Evolutionary conservation across 768 basidiomycete species (phyloP).

Genomic region (Podaxis carcinomalis): DNA sequence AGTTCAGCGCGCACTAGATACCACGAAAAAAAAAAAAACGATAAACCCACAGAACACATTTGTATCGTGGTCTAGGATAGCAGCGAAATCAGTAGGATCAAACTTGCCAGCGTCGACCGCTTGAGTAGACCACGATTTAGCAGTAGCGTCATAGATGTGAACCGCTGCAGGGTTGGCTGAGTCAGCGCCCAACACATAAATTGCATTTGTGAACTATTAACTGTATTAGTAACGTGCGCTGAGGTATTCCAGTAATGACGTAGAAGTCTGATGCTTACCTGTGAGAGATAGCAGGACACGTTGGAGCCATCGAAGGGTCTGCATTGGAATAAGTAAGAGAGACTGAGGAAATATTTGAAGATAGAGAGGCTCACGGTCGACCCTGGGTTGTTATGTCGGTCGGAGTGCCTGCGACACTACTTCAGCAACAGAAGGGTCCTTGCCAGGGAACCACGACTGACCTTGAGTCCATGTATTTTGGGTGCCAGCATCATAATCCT

Average conservation of each 20-base stretch:
- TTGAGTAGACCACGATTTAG: slow-evolving; percentile 79
- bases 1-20: not conserved
- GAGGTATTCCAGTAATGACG: not conserved
- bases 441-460: slow-evolving; percentile 23
- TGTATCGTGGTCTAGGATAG: slow-evolving; percentile 92
- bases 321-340: slow-evolving; percentile 7
- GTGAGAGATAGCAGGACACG: slow-evolving; percentile 70
- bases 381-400: slow-evolving; percentile 70
- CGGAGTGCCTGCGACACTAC: slow-evolving; percentile 37
- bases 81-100: slow-evolving; percentile 58
- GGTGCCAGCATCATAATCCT: slow-evolving; percentile 79
- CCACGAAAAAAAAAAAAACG: not conserved
- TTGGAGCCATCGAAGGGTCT: slow-evolving; percentile 64
- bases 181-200: slow-evolving; percentile 84
- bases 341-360: not conserved
- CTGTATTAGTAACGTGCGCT: not conserved
- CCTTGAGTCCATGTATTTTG: slow-evolving; percentile 62
- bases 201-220: slow-evolving; percentile 71
- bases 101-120: slow-evolving; percentile 46
- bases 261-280: slow-evolving; percentile 32
- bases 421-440: slow-evolving; percentile 10
- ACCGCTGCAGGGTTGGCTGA: slow-evolving; percentile 60
- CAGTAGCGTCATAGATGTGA: slow-evolving; percentile 76
- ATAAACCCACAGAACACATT: slow-evolving; percentile 72
- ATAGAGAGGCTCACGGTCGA: slow-evolving; percentile 58